Percentiles rank a stretch among this genome's conserved stretches.
Evolutionary conservation across 1,139 yeast species (phyloP).

Genomic region (Schwanniomyces etchellsii): DNA sequence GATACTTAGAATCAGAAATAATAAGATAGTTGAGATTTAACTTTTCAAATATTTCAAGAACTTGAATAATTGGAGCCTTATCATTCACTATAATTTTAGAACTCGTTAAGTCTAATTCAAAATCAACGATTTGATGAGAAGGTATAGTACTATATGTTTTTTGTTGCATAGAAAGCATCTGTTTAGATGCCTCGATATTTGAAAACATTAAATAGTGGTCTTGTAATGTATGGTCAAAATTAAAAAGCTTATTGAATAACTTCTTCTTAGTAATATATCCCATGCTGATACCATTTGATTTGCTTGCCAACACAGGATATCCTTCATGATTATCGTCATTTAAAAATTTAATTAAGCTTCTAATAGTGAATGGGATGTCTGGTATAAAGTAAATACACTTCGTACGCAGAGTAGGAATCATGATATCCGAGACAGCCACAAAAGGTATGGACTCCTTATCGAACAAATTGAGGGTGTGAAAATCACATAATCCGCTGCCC

Average conservation of each 20-base stretch:
- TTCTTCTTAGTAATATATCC: slow-evolving; percentile 34
- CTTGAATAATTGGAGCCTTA: slow-evolving; percentile 27
- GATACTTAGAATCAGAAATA: slow-evolving; percentile 12
- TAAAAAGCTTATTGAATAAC: slow-evolving; percentile 12
- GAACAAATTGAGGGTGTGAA: slow-evolving; percentile 24
- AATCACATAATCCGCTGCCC: slow-evolving; percentile 37
- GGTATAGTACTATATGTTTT: slow-evolving; percentile 17
- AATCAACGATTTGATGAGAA: slow-evolving; percentile 6
- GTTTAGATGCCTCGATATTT: slow-evolving; percentile 13
- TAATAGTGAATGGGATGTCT: slow-evolving; percentile 18
- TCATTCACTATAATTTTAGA: slow-evolving; percentile 25
- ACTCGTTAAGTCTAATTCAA: slow-evolving; percentile 15
- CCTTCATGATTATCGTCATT: slow-evolving; percentile 38
- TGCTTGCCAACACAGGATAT: slow-evolving; percentile 31
- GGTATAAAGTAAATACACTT: slow-evolving; percentile 29
- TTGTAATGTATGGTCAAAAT: slow-evolving; percentile 7
- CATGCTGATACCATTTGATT: slow-evolving; percentile 20
- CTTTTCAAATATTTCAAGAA: slow-evolving; percentile 37
- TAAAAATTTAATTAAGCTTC: slow-evolving; percentile 14
- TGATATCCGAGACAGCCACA: slow-evolving; percentile 20
- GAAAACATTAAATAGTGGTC: slow-evolving; percentile 19
- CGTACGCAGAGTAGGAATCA: slow-evolving; percentile 26
- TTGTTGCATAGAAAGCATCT: slow-evolving; percentile 19
- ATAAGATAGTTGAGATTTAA: slow-evolving; percentile 33
- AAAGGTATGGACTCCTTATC: slow-evolving; percentile 31